Base-by-base conservation (phyloP, 192 early-diverging fungal genomes). In the Backusella tuberculispora region DNA sequence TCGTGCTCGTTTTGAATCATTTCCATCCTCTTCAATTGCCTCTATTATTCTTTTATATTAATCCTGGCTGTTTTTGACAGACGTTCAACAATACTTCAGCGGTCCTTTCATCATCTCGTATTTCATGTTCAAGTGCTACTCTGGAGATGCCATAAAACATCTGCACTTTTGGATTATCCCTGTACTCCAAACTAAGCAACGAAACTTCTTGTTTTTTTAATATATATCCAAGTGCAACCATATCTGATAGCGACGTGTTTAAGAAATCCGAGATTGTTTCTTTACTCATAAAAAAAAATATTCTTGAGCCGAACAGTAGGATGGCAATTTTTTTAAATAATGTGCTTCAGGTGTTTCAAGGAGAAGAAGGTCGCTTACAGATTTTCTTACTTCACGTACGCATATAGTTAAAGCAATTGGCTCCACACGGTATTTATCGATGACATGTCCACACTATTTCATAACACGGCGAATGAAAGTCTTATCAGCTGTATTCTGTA, bases 171-270 rank as follows among this genome's bases (percentile, higher is more conserved):
- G 46, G 69, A 53, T 71, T 46, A 37, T 71, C 6, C n/a, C 69
- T 71, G 37, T 50, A 26, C 17, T 71, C 69, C 14, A 50, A 69
- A 37, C 69, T 38, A 71, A 71, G 69, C 6, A 71, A 46, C 13
- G 45, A 71, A 3, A 6, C 14, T 71, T 48, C 29, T 48, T 71
- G 69, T 53, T 71, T 37, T 38, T 14, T 38, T 19, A 71, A 48
- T 71, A 71, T 46, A 71, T 71, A 71, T 38, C 29, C 29, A 10
- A 48, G 15, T 71, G 46, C 69, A 71, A 53, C 69, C 47, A 71
- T 71, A 3, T 29, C 29, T 43, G 43, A n/a, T 69, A 69, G 24
- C 9, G 40, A 42, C 42, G 66, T 44, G 5, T 46, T 10, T 12
- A 69, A 26, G 21, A 26, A 69, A 9, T 12, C 17, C 2, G 40